A percentile compares a stretch with the other conserved stretches of the same genome.
These are phyloP conservation scores for Microsporum ferrugineum DNA, from an alignment of 2,329 filamentous ascomycete genomes.

Conservation along the genomic window DNA sequence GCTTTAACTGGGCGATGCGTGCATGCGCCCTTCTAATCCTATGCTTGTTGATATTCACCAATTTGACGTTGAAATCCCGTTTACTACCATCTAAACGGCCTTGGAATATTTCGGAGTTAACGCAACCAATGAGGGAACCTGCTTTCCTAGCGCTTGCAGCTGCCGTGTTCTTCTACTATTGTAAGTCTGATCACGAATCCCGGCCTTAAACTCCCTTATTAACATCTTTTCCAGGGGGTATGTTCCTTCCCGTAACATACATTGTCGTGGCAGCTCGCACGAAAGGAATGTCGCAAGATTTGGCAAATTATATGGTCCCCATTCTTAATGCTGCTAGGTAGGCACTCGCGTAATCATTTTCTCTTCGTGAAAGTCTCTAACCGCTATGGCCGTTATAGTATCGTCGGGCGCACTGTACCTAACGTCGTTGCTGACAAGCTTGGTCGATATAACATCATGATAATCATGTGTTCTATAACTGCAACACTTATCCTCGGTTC, in stretches of 20 bases:
- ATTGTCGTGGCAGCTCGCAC: slow-evolving; percentile 16
- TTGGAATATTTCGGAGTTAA: slow-evolving; percentile 39
- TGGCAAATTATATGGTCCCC: slow-evolving; percentile 19
- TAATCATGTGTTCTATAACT: neutral
- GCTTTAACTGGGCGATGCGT: slow-evolving; percentile 48
- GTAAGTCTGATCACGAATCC: neutral
- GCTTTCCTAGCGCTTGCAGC: slow-evolving; percentile 34
- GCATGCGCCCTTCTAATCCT: slow-evolving; percentile 51
- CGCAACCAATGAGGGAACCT: slow-evolving; percentile 37
- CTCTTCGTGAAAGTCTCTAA: neutral
- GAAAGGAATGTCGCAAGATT: slow-evolving; percentile 15
- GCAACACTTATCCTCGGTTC: neutral
- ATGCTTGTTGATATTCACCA: slow-evolving; percentile 43
- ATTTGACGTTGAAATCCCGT: slow-evolving; percentile 41
- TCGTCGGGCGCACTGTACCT: neutral
- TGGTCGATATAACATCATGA: neutral
- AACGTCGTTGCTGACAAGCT: neutral
- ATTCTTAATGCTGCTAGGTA: slow-evolving; percentile 19
- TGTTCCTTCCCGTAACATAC: slow-evolving; percentile 12
- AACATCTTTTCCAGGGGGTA: neutral
- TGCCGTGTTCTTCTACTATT: slow-evolving; percentile 38
- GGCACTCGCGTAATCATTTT: neutral
- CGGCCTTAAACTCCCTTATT: neutral
- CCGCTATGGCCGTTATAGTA: neutral
- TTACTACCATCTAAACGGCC: slow-evolving; percentile 26